A percentile compares a stretch with the other conserved stretches of the same genome.
These are phyloP conservation scores for Conoideocrella luteorostrata DNA, from an alignment of 2,329 filamentous ascomycete genomes.

Conservation along the genomic window DNA sequence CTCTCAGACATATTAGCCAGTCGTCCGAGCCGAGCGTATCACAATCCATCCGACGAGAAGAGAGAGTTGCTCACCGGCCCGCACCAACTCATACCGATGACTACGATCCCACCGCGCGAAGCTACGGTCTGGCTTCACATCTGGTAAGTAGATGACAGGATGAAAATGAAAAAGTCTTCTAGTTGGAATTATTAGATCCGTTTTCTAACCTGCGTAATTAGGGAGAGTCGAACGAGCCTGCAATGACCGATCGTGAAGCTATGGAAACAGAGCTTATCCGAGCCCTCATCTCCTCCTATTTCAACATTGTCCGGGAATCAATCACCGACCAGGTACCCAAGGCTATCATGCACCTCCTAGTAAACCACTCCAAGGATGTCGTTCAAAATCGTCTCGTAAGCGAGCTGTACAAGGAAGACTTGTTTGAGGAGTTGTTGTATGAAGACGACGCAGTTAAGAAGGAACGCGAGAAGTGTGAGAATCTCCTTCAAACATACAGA, in stretches of 20 bases:
- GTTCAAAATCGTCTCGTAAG: slow-evolving; percentile 96
- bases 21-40: slow-evolving; percentile 73
- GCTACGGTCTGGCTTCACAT: slow-evolving; percentile 40
- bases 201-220: slow-evolving; percentile 22
- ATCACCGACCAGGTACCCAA: slow-evolving; percentile 98
- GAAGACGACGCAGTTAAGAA: slow-evolving; percentile 97
- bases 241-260: slow-evolving; percentile 88
- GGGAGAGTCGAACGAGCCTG: slow-evolving; percentile 65
- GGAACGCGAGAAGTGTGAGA: slow-evolving; percentile 97
- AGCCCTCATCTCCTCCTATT: slow-evolving; percentile 94
- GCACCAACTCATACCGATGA: slow-evolving; percentile 35
- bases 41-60: slow-evolving; percentile 73
- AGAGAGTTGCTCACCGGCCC: slow-evolving; percentile 48
- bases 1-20: slow-evolving; percentile 66
- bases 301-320: slow-evolving; percentile 98
- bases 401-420: slow-evolving; percentile 84
- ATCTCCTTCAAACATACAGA: slow-evolving; percentile 87
- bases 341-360: slow-evolving; percentile 95
- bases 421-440: slow-evolving; percentile 91
- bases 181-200: no score
- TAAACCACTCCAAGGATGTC: slow-evolving; percentile 97
- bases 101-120: slow-evolving; percentile 34
- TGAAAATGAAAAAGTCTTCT: not conserved
- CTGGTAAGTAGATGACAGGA: slow-evolving; percentile 45
- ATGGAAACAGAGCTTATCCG: slow-evolving; percentile 97